These are phyloP conservation scores for Ophiostoma novo-ulmi DNA, from an alignment of 2,329 filamentous ascomycete species.

Conservation along the genomic window DNA sequence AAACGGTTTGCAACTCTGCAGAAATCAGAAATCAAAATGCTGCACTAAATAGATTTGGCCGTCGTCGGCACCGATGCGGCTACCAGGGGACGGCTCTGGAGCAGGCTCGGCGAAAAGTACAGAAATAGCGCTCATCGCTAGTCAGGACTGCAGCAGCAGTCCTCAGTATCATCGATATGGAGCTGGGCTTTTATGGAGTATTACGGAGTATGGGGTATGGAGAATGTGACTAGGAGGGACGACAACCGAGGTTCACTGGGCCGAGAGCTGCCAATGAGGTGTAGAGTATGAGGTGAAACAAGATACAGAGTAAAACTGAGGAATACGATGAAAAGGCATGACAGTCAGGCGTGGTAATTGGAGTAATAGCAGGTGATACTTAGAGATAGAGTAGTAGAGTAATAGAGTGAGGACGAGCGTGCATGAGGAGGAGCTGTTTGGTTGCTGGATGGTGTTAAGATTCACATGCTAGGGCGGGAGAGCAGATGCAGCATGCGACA, in stretches of 20 bases:
- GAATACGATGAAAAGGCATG: neutral
- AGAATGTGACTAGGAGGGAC: neutral
- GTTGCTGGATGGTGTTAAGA: neutral
- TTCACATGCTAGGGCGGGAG: constrained; percentile 6
- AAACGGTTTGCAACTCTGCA: neutral
- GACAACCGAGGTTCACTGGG: constrained; percentile 24
- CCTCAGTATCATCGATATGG: neutral
- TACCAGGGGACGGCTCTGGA: constrained; percentile 2
- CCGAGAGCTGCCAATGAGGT: constrained; percentile 16
- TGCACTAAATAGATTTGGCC: neutral
- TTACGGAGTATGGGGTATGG: constrained; percentile 9
- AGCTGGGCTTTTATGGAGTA: neutral
- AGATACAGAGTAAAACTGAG: neutral
- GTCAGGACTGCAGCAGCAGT: neutral
- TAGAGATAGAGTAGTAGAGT: no score
- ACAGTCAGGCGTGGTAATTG: neutral
- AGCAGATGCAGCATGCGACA: neutral
- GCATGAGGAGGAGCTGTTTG: neutral
- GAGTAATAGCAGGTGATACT: neutral
- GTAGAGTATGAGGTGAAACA: neutral
- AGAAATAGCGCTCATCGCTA: constrained; percentile 1
- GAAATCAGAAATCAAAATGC: neutral
- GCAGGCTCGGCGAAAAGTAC: constrained; percentile 9
- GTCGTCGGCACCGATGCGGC: constrained; percentile 9
- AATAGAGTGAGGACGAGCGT: no score